phyloP scores from a whole-genome alignment of 2,329 filamentous ascomycete species.

The Stemphylium lycopersici region DNA sequence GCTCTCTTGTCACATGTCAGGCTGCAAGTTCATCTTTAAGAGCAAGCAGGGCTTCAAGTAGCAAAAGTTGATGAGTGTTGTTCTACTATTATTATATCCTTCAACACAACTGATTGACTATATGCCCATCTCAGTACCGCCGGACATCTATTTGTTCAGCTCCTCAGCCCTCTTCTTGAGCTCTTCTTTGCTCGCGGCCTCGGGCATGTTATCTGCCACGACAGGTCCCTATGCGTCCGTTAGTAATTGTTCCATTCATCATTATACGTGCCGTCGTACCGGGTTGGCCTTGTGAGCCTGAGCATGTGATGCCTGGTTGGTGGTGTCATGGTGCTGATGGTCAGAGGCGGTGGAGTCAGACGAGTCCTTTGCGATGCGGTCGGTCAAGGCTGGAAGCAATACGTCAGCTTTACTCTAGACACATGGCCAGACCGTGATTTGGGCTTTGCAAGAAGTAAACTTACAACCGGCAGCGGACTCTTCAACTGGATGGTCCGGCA shows the following conservation, averaged over 20 bases:
- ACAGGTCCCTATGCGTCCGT: conserved; percentile 49
- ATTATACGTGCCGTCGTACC: conserved; percentile 26
- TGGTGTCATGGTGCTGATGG: conserved; percentile 42
- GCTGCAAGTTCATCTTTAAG: too few relatives aligned
- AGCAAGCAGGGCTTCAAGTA: too few relatives aligned
- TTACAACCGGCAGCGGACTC: conserved; percentile 49
- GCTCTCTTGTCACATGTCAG: too few relatives aligned
- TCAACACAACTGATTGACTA: too few relatives aligned
- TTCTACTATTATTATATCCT: too few relatives aligned
- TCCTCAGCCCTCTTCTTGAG: conserved; percentile 58
- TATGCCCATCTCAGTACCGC: too few relatives aligned
- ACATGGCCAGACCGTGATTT: too few relatives aligned
- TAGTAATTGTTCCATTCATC: conserved; percentile 6
- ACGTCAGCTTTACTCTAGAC: too few relatives aligned
- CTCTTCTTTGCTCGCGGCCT: conserved; percentile 57
- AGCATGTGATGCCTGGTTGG: conserved; percentile 37
- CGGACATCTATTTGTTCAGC: conserved; percentile 52
- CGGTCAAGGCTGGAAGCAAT: conserved; percentile 49
- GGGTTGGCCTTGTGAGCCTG: conserved; percentile 52
- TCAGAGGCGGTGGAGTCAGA: conserved; percentile 49
- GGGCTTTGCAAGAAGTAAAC: conserved; percentile 13
- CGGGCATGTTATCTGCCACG: conserved; percentile 52
- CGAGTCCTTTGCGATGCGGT: conserved; percentile 54
- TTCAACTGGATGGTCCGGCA: conserved; percentile 53
- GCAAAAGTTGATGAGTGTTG: too few relatives aligned